Percentiles rank a stretch among this genome's conserved stretches.
These are phyloP conservation scores for Desmodesmus armatus DNA, from an alignment of 139 green algal species.

Conservation along the genomic window DNA sequence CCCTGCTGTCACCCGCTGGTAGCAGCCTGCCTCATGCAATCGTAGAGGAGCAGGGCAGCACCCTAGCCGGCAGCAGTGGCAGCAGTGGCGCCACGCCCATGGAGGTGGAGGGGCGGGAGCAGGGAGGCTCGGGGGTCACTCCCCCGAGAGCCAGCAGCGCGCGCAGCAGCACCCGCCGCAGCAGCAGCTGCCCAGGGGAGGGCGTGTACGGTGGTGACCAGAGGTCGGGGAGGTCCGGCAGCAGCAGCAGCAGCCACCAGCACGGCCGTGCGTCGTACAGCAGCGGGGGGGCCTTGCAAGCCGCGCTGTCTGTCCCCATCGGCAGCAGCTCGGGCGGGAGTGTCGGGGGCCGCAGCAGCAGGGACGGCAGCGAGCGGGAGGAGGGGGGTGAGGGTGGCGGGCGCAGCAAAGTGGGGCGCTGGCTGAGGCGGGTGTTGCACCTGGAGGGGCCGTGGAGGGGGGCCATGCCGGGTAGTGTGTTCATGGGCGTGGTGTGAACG, in stretches of 20 bases:
- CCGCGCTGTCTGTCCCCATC: too few species aligned
- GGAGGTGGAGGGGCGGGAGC: not conserved
- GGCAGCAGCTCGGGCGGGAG: too few species aligned
- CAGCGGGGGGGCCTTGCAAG: not conserved
- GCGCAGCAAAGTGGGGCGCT: too few species aligned
- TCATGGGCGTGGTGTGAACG: too few species aligned
- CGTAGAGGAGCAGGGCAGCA: too few species aligned
- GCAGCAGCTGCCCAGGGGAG: not conserved
- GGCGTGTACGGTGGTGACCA: not conserved
- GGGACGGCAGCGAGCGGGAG: not conserved
- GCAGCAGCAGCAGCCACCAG: not conserved
- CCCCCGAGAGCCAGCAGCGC: not conserved
- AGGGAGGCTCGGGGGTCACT: not conserved
- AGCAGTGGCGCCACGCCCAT: not conserved
- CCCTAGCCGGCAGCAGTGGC: not conserved
- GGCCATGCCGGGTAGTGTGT: too few species aligned
- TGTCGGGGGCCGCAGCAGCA: not conserved
- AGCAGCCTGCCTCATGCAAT: too few species aligned
- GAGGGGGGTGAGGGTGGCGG: too few species aligned
- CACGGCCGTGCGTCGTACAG: not conserved
- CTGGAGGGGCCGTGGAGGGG: too few species aligned
- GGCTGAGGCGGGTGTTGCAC: too few species aligned
- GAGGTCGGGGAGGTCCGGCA: too few species aligned
- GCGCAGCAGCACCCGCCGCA: not conserved
- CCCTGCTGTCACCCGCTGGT: too few species aligned